Percentiles rank a stretch among this genome's conserved stretches.
phyloP scores from a whole-genome alignment of 768 basidiomycete genomes.

The Auriscalpium orientale region DNA sequence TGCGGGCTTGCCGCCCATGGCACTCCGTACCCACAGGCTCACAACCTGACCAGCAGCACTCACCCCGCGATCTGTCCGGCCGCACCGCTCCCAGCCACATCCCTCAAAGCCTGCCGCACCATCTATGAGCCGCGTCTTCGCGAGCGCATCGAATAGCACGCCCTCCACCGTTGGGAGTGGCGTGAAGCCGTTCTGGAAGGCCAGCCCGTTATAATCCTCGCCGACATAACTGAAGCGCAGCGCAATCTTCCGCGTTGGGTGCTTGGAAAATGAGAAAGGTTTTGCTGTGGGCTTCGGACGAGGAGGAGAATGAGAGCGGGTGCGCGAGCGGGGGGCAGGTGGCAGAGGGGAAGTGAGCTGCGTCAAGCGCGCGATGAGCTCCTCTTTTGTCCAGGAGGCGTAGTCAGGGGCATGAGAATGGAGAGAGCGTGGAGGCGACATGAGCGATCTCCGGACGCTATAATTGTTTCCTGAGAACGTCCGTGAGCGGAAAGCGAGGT shows the following conservation, averaged over 20 bases:
- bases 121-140: conserved; percentile 72
- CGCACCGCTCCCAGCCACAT: conserved; percentile 87
- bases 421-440: neutral
- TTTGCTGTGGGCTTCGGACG: conserved; percentile 23
- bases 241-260: conserved; percentile 85
- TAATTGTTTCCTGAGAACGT: no score
- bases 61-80: conserved; percentile 91
- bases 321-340: neutral
- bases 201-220: conserved; percentile 86
- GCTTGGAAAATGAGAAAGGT: conserved; percentile 55
- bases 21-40: conserved; percentile 84
- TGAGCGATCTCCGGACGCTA: no score
- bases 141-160: conserved; percentile 74
- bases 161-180: conserved; percentile 88
- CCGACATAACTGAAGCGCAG: conserved; percentile 91
- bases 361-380: conserved; percentile 58
- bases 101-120: conserved; percentile 67
- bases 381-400: conserved; percentile 54
- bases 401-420: conserved; percentile 30
- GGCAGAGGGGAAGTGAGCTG: conserved; percentile 35
- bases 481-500: no score
- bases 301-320: neutral
- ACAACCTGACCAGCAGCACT: conserved; percentile 92
- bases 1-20: conserved; percentile 25
- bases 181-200: conserved; percentile 63